Evolutionary conservation across 1,139 yeast genomes (phyloP).

Genomic region (Debaryomyces sp.): DNA sequence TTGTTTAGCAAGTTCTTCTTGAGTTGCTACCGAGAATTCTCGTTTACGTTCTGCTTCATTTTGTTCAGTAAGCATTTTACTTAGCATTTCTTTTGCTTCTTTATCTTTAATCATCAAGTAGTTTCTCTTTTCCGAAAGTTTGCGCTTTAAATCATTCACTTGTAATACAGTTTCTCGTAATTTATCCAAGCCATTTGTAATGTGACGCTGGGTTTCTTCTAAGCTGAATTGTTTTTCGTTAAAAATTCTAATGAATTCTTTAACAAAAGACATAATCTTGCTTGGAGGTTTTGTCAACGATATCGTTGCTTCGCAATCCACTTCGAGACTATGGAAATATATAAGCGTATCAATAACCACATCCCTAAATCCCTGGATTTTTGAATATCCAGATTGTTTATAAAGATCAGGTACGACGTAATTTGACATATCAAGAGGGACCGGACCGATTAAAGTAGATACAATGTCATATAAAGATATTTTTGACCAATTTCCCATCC

Average conservation of each 20-base stretch:
- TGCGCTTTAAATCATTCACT: slow-evolving; percentile 61
- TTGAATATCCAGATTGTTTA: slow-evolving; percentile 17
- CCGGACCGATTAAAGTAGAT: slow-evolving; percentile 35
- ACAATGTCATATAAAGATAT: slow-evolving; percentile 56
- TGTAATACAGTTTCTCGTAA: slow-evolving; percentile 76
- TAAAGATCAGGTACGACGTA: slow-evolving; percentile 34
- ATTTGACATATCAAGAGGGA: slow-evolving; percentile 57
- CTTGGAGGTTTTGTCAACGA: slow-evolving; percentile 37
- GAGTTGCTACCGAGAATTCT: slow-evolving; percentile 81
- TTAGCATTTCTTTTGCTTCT: slow-evolving; percentile 73
- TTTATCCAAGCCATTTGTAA: slow-evolving; percentile 72
- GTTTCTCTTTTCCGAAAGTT: slow-evolving; percentile 56
- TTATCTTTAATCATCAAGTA: slow-evolving; percentile 57
- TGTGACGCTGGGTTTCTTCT: slow-evolving; percentile 73
- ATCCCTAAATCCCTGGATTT: slow-evolving; percentile 40
- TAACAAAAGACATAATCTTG: slow-evolving; percentile 55
- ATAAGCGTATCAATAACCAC: slow-evolving; percentile 52
- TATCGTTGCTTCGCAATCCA: slow-evolving; percentile 16
- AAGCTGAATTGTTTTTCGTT: slow-evolving; percentile 47
- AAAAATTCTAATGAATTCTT: slow-evolving; percentile 50
- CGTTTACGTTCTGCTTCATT: slow-evolving; percentile 91
- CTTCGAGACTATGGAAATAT: slow-evolving; percentile 40
- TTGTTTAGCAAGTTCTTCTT: slow-evolving; percentile 67
- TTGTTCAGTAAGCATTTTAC: slow-evolving; percentile 81
- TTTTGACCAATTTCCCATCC: slow-evolving; percentile 87